Evolutionary conservation across 306 rosid genomes (phyloP).

Genomic region (Rosa rugosa): DNA sequence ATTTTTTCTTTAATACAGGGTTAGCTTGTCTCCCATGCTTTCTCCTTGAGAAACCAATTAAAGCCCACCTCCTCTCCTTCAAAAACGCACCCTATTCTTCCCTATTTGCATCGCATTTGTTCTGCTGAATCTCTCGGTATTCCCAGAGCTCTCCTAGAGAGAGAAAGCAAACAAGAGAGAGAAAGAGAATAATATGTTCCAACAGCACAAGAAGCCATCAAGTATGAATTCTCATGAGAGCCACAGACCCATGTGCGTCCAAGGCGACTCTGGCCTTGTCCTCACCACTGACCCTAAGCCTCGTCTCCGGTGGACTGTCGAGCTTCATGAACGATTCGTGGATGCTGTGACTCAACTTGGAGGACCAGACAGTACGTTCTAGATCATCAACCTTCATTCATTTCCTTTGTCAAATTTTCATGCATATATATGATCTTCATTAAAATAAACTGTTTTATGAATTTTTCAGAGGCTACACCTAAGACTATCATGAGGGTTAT

Average conservation of each 20-base stretch:
- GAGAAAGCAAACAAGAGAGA: constrained; percentile 35
- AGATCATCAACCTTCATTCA: background rate
- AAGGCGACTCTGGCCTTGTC: constrained; percentile 97
- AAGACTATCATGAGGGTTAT: constrained; percentile 99
- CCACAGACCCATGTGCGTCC: constrained; percentile 88
- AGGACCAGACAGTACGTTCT: constrained; percentile 84
- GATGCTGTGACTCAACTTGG: constrained; percentile 99
- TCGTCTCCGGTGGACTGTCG: constrained; percentile 98
- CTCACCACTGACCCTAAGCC: constrained; percentile 99
- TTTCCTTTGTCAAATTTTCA: background rate
- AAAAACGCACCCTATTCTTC: constrained; percentile 94
- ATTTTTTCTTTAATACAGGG: constrained; percentile 22
- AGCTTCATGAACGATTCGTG: constrained; percentile 98
- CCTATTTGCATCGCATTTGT: constrained; percentile 97
- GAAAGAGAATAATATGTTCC: constrained; percentile 83
- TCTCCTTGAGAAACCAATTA: constrained; percentile 48
- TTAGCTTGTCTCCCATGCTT: constrained; percentile 43
- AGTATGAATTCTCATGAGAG: constrained; percentile 88
- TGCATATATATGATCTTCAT: background rate
- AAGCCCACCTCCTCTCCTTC: constrained; percentile 52
- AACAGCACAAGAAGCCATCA: constrained; percentile 88
- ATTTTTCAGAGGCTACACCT: constrained; percentile 85
- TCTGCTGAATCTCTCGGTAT: constrained; percentile 79
- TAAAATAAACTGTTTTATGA: background rate
- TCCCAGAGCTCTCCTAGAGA: constrained; percentile 49